These are phyloP conservation scores for Fusarium pseudoanthophilum DNA, from an alignment of 2,329 filamentous ascomycete species.

Conservation along the genomic window DNA sequence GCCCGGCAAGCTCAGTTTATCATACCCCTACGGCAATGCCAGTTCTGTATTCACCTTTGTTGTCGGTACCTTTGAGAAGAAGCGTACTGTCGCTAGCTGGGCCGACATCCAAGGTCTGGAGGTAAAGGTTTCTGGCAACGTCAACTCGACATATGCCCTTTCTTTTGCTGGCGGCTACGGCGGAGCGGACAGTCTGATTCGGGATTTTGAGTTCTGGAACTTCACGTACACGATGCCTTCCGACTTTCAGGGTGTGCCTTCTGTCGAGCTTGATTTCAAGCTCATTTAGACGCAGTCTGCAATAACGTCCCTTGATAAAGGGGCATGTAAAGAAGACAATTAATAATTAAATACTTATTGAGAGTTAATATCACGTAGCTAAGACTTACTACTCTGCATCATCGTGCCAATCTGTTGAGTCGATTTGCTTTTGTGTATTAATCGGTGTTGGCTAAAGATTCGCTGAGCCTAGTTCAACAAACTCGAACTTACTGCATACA, in stretches of 20 bases:
- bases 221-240: conserved; percentile 55
- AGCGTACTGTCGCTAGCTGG: conserved; percentile 57
- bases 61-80: conserved; percentile 58
- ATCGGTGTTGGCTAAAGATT: background rate
- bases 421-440: background rate
- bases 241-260: background rate
- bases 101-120: conserved; percentile 60
- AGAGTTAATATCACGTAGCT: too few relatives aligned
- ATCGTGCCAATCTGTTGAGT: background rate
- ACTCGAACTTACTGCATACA: background rate
- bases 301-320: too few relatives aligned
- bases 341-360: too few relatives aligned
- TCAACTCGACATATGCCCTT: conserved; percentile 57
- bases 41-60: conserved; percentile 62
- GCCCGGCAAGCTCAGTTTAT: conserved; percentile 54
- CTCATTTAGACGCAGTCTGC: background rate
- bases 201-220: conserved; percentile 60
- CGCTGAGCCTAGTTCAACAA: background rate
- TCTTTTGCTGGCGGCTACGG: conserved; percentile 47
- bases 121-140: conserved; percentile 58
- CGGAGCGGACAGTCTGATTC: conserved; percentile 29
- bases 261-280: background rate
- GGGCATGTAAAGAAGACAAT: too few relatives aligned
- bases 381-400: too few relatives aligned
- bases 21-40: conserved; percentile 63